Base-by-base conservation (phyloP, 2,329 filamentous ascomycete species). In the Aspergillus spinulosporus region DNA sequence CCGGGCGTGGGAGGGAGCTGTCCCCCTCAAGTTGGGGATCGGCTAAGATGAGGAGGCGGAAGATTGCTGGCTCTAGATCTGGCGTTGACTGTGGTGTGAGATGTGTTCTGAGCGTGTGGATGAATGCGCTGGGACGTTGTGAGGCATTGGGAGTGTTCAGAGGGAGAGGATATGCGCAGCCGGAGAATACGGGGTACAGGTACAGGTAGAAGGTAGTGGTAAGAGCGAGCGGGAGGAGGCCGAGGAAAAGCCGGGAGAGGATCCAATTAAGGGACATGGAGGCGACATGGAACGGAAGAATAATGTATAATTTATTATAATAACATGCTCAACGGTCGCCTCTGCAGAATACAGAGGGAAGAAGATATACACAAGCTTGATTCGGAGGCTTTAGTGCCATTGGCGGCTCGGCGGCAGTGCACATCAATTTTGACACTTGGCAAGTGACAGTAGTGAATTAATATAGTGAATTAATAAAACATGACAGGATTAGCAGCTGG, bases 21-120 rank as follows among this genome's bases (percentile, higher is more conserved):
- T 96, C 90, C 65, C 93, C 93, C 76, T 97, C 93, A 52, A 97
- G 84, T 72, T 97, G 93, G 4, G 93, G 93, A 72, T 97, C 93
- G 59, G 89, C 93, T 21, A 97, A 84, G 1, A 92, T 86, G 11
- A 97, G 86, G 2, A 97, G 84, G 56, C 93, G 84, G 68, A 97
- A 96, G 0, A 92, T 90, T 3, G 91, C 90, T 43, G 67, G 39
- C 26, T 59, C 53, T 15, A 14, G 64, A 39, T 64, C 54, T 15
- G 49, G 56, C 14, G 60, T 55, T 44, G 56, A 29, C 21, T 62
- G 55, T 3, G 62, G 52, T 32, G 54, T 47, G 43, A 74, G 44
- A 56, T 78, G 76, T 61, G 76, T 71, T 14, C 66, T 60, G 47
- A 78, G 26, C 8, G 73, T 75, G 50, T 70, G 68, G 37, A 69